Conservation (phyloP, 768 basidiomycete genomes). For the Xerocomus spinulosus region DNA sequence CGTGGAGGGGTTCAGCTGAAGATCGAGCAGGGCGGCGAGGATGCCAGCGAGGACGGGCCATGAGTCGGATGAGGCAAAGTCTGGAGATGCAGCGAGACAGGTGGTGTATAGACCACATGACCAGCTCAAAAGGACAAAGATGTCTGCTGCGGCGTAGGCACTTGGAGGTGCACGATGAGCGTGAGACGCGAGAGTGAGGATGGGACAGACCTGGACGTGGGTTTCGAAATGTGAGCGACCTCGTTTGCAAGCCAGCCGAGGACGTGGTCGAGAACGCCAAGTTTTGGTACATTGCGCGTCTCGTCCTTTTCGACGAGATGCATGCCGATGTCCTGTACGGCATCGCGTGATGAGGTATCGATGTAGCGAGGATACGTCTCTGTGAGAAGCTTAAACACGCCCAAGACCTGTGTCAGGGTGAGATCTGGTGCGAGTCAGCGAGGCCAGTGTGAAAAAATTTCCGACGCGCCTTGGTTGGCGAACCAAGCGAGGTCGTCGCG, state of each 20-base stretch:
- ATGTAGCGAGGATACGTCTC: constrained; percentile 76
- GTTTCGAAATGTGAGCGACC: constrained; percentile 52
- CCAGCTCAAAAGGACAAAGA: constrained; percentile 73
- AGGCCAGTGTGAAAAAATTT: background rate
- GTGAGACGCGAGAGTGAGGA: background rate
- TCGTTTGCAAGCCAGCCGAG: constrained; percentile 75
- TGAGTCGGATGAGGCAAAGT: constrained; percentile 42
- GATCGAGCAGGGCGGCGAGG: constrained; percentile 58
- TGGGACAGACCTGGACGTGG: constrained; percentile 50
- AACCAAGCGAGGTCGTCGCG: constrained; percentile 57
- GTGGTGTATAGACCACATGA: constrained; percentile 56
- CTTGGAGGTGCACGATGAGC: constrained; percentile 24
- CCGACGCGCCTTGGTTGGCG: constrained; percentile 49
- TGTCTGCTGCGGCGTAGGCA: constrained; percentile 53
- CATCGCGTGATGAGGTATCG: constrained; percentile 64
- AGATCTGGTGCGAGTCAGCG: constrained; percentile 44
- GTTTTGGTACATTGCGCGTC: constrained; percentile 38
- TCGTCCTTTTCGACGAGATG: constrained; percentile 64
- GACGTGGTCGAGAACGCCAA: constrained; percentile 66
- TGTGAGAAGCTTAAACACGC: constrained; percentile 69
- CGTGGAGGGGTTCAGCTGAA: constrained; percentile 47
- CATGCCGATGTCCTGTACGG: constrained; percentile 63
- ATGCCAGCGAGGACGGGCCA: constrained; percentile 53
- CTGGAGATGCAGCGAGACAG: constrained; percentile 41
- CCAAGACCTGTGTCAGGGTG: constrained; percentile 53